A percentile compares a stretch with the other conserved stretches of the same genome.
Conservation (phyloP, 139 green algal genomes). For the Tetradesmus lagerheimii region DNA sequence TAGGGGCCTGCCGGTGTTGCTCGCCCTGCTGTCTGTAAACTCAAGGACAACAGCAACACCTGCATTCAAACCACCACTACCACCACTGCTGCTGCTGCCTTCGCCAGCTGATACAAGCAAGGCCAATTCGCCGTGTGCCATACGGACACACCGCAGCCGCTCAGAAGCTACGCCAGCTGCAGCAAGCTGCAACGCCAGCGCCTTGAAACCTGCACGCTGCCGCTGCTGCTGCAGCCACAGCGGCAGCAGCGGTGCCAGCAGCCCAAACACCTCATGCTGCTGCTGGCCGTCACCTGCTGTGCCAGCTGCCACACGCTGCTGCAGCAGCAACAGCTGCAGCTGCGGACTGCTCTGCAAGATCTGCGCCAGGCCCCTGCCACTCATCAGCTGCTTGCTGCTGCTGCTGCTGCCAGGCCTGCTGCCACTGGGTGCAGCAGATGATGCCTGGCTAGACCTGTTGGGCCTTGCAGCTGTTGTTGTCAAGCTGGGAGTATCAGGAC, state of each 20-base stretch:
- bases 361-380: neutral
- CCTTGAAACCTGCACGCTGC: neutral
- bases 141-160: neutral
- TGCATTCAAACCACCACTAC: too few relatives aligned
- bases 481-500: neutral
- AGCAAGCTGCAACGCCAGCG: neutral
- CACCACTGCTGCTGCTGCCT: slow-evolving; percentile 5
- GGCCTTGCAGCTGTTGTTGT: neutral
- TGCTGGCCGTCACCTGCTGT: neutral
- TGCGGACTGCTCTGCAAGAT: neutral
- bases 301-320: neutral
- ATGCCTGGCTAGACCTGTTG: neutral
- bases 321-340: neutral
- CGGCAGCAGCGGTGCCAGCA: neutral
- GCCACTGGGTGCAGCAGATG: neutral
- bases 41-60: slow-evolving; percentile 8
- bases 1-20: neutral
- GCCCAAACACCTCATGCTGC: neutral
- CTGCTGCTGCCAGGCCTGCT: slow-evolving; percentile 8
- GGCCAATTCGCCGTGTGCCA: slow-evolving; percentile 4
- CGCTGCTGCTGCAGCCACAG: slow-evolving; percentile 38
- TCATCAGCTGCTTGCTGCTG: neutral
- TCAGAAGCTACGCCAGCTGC: neutral
- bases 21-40: neutral
- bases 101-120: neutral